These are phyloP conservation scores for Penicillium sp. DNA, from an alignment of 2,329 filamentous ascomycete genomes.

Conservation along the genomic window DNA sequence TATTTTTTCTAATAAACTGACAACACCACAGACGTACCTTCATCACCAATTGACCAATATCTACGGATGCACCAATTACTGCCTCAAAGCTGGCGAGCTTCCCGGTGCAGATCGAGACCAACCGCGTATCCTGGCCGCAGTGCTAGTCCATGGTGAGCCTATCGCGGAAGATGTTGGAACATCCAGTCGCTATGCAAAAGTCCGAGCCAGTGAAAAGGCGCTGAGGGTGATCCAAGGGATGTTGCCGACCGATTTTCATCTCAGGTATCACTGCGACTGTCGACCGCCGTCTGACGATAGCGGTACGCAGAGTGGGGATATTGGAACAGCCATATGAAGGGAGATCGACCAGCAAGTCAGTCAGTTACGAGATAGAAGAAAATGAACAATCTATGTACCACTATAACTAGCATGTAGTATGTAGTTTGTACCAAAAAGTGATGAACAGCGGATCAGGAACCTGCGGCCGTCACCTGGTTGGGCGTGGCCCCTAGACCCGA, in stretches of 20 bases:
- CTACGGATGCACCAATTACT: slow-evolving; percentile 68
- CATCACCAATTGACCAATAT: slow-evolving; percentile 65
- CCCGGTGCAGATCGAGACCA: slow-evolving; percentile 50
- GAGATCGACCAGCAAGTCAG: not conserved
- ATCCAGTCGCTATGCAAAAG: slow-evolving; percentile 74
- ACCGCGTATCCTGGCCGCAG: slow-evolving; percentile 65
- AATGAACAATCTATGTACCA: no score
- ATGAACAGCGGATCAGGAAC: slow-evolving; percentile 17
- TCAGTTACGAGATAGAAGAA: not conserved
- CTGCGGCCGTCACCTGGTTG: slow-evolving; percentile 25
- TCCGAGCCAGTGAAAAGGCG: slow-evolving; percentile 52
- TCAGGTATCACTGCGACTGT: slow-evolving; percentile 69
- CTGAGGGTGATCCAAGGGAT: slow-evolving; percentile 53
- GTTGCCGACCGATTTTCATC: slow-evolving; percentile 62
- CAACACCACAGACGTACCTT: slow-evolving; percentile 62
- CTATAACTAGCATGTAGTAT: no score
- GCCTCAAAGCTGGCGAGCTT: slow-evolving; percentile 52
- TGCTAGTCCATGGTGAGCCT: slow-evolving; percentile 75
- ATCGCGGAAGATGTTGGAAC: slow-evolving; percentile 65
- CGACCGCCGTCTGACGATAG: not conserved
- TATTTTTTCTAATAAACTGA: not conserved
- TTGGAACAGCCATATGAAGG: not conserved
- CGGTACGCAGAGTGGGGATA: not conserved
- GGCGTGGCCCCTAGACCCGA: slow-evolving; percentile 20
- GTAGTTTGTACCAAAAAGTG: not conserved